Conservation (phyloP, 1,284 basidiomycete genomes). For the Microbotryum scabiosae region DNA sequence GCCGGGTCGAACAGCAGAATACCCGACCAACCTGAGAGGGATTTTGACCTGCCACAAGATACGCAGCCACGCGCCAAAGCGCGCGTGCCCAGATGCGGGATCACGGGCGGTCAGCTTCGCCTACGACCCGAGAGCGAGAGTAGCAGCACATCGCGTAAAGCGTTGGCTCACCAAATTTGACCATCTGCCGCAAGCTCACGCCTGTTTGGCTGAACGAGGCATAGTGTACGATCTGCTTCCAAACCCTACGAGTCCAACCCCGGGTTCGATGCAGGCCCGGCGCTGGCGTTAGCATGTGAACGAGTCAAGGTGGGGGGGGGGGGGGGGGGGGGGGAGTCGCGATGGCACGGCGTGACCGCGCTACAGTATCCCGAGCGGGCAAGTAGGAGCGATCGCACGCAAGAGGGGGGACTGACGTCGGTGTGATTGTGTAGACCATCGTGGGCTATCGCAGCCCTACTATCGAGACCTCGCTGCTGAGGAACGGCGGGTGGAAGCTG, state of each 20-base stretch:
- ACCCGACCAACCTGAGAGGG: constrained; percentile 46
- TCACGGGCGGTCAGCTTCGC: neutral
- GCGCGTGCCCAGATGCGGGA: neutral
- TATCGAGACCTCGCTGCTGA: too few species aligned
- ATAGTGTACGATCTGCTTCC: constrained; percentile 90
- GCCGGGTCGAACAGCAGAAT: neutral
- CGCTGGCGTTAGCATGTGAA: too few species aligned
- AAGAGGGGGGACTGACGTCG: neutral
- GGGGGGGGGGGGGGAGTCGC: too few species aligned
- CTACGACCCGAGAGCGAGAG: neutral
- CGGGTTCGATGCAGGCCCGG: neutral
- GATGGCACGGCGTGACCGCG: too few species aligned
- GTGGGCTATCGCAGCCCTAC: neutral
- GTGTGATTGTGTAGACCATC: neutral
- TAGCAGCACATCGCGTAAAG: neutral
- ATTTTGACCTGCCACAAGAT: constrained; percentile 53
- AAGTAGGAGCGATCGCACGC: too few species aligned
- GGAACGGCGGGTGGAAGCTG: too few species aligned
- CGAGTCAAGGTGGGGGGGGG: too few species aligned
- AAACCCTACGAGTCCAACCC: constrained; percentile 45
- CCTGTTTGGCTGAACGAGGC: constrained; percentile 64
- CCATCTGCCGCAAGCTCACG: constrained; percentile 90
- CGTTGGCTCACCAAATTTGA: constrained; percentile 50
- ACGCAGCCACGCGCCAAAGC: neutral
- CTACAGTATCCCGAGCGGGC: too few species aligned